phyloP scores from a whole-genome alignment of 495 filamentous ascomycete genomes.

The Annulohypoxylon moriforme region DNA sequence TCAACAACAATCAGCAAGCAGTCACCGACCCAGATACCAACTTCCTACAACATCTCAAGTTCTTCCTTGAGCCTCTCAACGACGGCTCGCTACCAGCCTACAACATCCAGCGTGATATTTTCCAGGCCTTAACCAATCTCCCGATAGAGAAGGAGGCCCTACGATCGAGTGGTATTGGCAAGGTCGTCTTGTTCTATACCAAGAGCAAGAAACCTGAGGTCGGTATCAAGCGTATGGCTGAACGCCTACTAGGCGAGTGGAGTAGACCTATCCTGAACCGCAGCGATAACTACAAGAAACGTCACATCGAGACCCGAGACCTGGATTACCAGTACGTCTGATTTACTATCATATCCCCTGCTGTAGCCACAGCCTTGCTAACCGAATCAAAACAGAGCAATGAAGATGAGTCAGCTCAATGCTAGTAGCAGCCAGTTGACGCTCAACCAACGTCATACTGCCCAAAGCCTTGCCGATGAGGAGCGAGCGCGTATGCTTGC shows the following conservation, averaged over 20 bases:
- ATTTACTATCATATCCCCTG: neutral
- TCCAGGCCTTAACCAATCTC: constrained; percentile 79
- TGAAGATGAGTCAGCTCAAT: constrained; percentile 58
- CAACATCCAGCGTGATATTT: constrained; percentile 95
- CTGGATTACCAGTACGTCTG: constrained; percentile 63
- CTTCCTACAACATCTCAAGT: constrained; percentile 91
- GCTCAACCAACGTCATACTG: constrained; percentile 58
- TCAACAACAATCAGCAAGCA: constrained; percentile 80
- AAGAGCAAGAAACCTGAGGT: constrained; percentile 88
- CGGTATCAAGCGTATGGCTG: constrained; percentile 91
- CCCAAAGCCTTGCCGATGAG: constrained; percentile 62
- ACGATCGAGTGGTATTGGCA: constrained; percentile 91
- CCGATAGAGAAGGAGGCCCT: constrained; percentile 91
- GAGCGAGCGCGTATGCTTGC: constrained; percentile 78
- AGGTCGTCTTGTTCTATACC: constrained; percentile 95
- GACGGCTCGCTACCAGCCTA: constrained; percentile 94
- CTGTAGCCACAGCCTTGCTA: constrained; percentile 49
- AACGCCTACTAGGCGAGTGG: constrained; percentile 92
- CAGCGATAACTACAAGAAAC: constrained; percentile 90
- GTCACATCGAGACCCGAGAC: constrained; percentile 67
- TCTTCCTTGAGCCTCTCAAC: constrained; percentile 95
- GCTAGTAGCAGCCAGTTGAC: constrained; percentile 56
- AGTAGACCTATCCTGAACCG: constrained; percentile 94
- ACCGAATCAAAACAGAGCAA: constrained; percentile 58
- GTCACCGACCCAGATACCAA: constrained; percentile 95